phyloP scores from a whole-genome alignment of 2,329 filamentous ascomycete species.

The Aureobasidium vineae region DNA sequence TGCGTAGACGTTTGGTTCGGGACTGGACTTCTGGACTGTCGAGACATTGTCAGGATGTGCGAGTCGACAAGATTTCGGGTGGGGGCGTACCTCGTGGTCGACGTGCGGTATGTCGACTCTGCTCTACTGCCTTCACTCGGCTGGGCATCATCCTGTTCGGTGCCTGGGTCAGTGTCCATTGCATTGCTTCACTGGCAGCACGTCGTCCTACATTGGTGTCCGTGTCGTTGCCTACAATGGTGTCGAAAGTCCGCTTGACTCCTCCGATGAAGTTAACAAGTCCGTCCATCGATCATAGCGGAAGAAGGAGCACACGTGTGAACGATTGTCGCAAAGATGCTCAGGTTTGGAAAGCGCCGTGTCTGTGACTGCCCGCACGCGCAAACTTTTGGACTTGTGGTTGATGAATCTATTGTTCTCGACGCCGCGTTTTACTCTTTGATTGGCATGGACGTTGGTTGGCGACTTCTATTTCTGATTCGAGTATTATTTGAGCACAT shows the following conservation, averaged over 20 bases:
- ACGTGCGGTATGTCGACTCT: not conserved
- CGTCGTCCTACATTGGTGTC: not conserved
- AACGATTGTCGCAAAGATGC: not conserved
- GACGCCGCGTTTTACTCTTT: not conserved
- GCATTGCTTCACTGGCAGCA: not conserved
- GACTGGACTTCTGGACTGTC: not conserved
- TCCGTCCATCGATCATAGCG: conserved; percentile 1
- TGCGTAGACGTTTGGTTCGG: not conserved
- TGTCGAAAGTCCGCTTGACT: not conserved
- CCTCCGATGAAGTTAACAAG: not conserved
- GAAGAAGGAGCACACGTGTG: not conserved
- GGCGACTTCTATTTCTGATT: not conserved
- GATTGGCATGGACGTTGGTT: not conserved
- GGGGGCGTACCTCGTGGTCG: not conserved
- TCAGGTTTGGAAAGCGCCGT: not conserved
- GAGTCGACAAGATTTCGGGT: not conserved
- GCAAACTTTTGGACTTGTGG: conserved; percentile 22
- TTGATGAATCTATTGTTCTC: conserved; percentile 7
- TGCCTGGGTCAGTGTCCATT: not conserved
- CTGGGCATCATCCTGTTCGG: conserved; percentile 1
- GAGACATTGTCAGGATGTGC: conserved; percentile 8
- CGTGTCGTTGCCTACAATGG: conserved; percentile 1
- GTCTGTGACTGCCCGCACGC: conserved; percentile 14
- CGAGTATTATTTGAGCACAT: not conserved
- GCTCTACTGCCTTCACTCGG: not conserved